Conservation (phyloP, 352 stramenopile genomes). For the Phytophthora citrophthora region DNA sequence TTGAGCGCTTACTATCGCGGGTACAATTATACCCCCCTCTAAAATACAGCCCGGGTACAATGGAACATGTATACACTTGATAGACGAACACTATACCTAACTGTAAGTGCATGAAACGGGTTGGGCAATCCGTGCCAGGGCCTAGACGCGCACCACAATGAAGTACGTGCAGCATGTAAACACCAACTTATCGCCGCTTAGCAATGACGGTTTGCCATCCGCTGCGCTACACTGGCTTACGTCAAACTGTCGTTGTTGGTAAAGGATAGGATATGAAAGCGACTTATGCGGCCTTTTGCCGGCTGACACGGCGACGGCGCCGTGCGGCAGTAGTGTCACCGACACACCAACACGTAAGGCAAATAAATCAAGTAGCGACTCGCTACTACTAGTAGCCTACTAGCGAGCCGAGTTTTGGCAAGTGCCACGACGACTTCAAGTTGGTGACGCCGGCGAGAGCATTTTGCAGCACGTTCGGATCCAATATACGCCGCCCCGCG, state of each 20-base stretch:
- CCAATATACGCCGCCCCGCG: neutral
- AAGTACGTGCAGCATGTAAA: too few relatives aligned
- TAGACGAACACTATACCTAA: too few relatives aligned
- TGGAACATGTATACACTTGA: too few relatives aligned
- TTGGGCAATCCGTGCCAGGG: too few relatives aligned
- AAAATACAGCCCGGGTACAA: too few relatives aligned
- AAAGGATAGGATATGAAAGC: neutral
- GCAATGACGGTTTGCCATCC: neutral
- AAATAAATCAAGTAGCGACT: neutral
- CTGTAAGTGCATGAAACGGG: too few relatives aligned
- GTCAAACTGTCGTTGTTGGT: constrained; percentile 6
- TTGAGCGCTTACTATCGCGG: too few relatives aligned
- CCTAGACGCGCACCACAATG: too few relatives aligned
- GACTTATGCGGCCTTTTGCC: neutral
- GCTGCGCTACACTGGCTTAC: neutral
- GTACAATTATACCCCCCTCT: too few relatives aligned
- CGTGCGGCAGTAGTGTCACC: neutral
- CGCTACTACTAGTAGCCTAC: too few relatives aligned
- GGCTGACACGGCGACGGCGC: neutral
- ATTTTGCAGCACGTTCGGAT: constrained; percentile 1
- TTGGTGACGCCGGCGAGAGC: constrained; percentile 1
- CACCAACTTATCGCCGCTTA: too few relatives aligned
- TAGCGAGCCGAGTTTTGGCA: neutral
- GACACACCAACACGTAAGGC: neutral
- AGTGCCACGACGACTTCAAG: neutral